Evolutionary conservation across 2,329 filamentous ascomycete genomes (phyloP).

Genomic region (Diaporthe destruens): DNA sequence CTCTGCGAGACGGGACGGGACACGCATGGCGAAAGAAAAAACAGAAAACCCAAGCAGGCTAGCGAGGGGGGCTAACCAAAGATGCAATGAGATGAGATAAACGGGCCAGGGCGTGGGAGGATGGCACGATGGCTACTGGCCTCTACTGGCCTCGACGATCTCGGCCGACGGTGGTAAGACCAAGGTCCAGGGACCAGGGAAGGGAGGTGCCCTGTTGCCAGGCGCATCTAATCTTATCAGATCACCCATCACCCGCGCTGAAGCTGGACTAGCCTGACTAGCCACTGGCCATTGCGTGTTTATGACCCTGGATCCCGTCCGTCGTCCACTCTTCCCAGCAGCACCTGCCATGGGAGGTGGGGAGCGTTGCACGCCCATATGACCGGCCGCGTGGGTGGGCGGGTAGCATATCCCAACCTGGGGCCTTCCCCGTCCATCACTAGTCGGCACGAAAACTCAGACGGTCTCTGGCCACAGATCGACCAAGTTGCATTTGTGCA

Average conservation of each 20-base stretch:
- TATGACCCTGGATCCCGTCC: not conserved
- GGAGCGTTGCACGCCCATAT: constrained; percentile 25
- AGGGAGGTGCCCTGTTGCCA: too few species aligned
- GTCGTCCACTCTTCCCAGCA: constrained; percentile 5
- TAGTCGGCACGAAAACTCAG: constrained; percentile 19
- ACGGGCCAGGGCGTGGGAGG: not conserved
- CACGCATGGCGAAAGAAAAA: not conserved
- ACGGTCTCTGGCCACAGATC: constrained; percentile 5
- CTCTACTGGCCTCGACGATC: constrained; percentile 13
- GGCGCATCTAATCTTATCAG: constrained; percentile 39
- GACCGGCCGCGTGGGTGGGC: not conserved
- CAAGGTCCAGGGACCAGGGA: too few species aligned
- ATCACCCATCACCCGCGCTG: constrained; percentile 13
- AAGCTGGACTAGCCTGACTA: not conserved
- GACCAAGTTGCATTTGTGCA: not conserved
- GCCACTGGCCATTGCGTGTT: not conserved
- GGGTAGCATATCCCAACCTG: not conserved
- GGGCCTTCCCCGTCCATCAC: constrained; percentile 2
- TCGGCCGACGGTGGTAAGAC: not conserved
- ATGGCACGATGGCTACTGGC: not conserved
- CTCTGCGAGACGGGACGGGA: not conserved
- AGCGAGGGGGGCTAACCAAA: not conserved
- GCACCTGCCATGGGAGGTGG: constrained; percentile 25
- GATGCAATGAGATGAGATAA: not conserved
- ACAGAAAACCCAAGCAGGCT: not conserved